Base-by-base conservation (phyloP, 164 flowering plant species). In the Vitis labrusca region DNA sequence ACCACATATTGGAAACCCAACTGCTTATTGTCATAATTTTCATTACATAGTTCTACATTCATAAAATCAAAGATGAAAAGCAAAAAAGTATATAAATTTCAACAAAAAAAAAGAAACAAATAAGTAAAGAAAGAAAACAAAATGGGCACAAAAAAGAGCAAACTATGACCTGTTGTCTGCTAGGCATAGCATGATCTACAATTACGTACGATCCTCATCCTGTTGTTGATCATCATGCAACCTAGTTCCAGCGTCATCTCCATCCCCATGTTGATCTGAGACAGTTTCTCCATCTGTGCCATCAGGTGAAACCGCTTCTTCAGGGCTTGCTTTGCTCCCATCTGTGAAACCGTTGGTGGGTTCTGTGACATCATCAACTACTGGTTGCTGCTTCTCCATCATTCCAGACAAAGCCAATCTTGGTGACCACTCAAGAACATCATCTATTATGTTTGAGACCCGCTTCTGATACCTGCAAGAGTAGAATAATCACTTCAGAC, bases 361-460 rank as follows among this genome's bases (percentile, higher is more conserved):
- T 14, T 85, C 93, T 9, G 96, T 88, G 29, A 68, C 82, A 72
- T 92, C 86, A 51, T 92, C 86, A 51, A 69, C 76, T 49, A 77
- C 81, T 10, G 78, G 63, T 8, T 76, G 86, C 73, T 83, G 91
- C 77, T 89, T 89, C 67, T 92, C 97, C 98, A 91, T 90, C 91
- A 92, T 87, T 52, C 93, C 97, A 0, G 99, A 92, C 71, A 94
- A 73, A 53, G 99, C 98, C 77, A 94, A 72, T 47, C 77, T 84
- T 7, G 99, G 99, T 16, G 88, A 81, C 99, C 99, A 94, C 75
- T 94, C 98, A 16, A 94, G 88, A 61, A 94, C 98, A 78, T 94
- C 99, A 69, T 94, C 99, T 54, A 94, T 94, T 29, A 94, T 94
- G 79, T 94, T 94, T 1, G 94, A 94, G 59, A 94, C 90, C 63